Percentiles rank a stretch among this genome's conserved stretches.
Evolutionary conservation across 768 basidiomycete genomes (phyloP).

Genomic region (Termitomyces bulborhizus): DNA sequence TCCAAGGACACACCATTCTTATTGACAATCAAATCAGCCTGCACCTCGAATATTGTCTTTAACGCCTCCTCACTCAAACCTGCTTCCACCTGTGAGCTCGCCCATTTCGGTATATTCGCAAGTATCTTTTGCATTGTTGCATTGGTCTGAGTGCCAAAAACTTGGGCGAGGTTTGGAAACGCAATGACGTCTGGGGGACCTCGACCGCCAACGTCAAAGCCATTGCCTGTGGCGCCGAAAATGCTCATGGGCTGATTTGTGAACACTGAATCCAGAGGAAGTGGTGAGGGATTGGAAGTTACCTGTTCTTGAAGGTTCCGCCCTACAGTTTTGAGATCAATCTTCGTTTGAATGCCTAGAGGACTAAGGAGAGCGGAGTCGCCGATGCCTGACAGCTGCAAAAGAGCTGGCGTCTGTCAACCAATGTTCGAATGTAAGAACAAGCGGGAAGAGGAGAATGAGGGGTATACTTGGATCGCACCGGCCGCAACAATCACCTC

Average conservation of each 20-base stretch:
- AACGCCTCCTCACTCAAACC: slow-evolving; percentile 36
- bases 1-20: slow-evolving; percentile 28
- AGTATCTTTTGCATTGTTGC: slow-evolving; percentile 30
- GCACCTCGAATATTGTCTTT: slow-evolving; percentile 35
- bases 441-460: background rate
- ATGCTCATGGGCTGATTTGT: slow-evolving; percentile 31
- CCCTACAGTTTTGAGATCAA: slow-evolving; percentile 45
- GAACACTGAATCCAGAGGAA: background rate
- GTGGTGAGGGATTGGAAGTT: background rate
- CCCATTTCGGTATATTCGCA: slow-evolving; percentile 33
- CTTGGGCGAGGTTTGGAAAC: slow-evolving; percentile 43
- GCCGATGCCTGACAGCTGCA: slow-evolving; percentile 55
- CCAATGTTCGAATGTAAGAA: background rate
- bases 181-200: slow-evolving; percentile 47
- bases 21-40: slow-evolving; percentile 42
- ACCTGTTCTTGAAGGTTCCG: slow-evolving; percentile 55
- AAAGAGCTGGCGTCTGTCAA: slow-evolving; percentile 34
- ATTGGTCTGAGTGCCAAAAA: slow-evolving; percentile 30
- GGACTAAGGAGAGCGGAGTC: slow-evolving; percentile 36
- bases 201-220: slow-evolving; percentile 31
- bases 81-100: slow-evolving; percentile 32
- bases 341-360: slow-evolving; percentile 39
- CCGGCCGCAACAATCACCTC: slow-evolving; percentile 54
- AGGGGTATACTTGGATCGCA: slow-evolving; percentile 30
- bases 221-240: slow-evolving; percentile 33